phyloP scores from a whole-genome alignment of 345 rosid genomes.

The Microcos paniculata region DNA sequence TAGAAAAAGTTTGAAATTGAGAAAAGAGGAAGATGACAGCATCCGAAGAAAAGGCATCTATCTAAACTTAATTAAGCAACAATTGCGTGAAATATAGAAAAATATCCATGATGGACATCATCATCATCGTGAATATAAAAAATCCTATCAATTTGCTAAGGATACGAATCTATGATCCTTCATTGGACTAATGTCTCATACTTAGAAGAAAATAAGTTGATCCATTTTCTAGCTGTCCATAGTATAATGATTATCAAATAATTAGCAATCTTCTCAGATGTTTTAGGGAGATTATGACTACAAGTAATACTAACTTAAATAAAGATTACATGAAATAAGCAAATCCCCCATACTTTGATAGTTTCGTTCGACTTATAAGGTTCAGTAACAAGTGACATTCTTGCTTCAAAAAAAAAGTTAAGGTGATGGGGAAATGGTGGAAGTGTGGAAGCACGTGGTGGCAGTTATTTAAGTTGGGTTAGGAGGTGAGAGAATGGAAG shows the following conservation, averaged over 20 bases:
- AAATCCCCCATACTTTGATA: no score
- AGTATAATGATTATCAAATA: neutral
- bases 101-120: neutral
- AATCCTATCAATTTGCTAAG: neutral
- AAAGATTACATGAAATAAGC: neutral
- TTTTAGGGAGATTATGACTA: neutral
- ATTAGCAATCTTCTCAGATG: neutral
- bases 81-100: neutral
- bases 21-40: neutral
- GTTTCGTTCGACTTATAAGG: no score
- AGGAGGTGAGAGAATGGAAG: conserved; percentile 8
- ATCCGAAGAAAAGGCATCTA: neutral
- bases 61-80: neutral
- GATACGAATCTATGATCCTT: neutral
- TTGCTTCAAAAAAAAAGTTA: no score
- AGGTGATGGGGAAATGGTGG: neutral
- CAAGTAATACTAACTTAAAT: neutral
- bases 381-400: no score
- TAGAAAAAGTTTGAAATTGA: neutral
- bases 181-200: neutral
- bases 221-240: neutral
- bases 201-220: neutral
- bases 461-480: neutral
- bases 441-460: neutral
- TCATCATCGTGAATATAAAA: neutral